A percentile compares a stretch with the other conserved stretches of the same genome.
Conservation (phyloP, 2,329 filamentous ascomycete species). For the Rhynchosporium graminicola region DNA sequence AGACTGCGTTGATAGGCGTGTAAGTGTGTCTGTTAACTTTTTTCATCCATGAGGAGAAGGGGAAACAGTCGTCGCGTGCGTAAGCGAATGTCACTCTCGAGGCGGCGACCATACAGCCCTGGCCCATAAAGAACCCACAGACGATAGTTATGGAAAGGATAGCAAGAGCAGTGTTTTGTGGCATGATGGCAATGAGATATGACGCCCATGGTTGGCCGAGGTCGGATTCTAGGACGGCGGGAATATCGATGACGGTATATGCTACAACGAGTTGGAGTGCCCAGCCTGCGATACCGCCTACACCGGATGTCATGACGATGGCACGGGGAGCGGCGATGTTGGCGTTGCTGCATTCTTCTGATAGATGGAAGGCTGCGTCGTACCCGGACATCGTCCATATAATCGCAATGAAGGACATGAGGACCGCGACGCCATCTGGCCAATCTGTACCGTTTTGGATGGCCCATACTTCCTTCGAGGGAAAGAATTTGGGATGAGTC, state of each 20-base stretch:
- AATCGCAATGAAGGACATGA: slow-evolving; percentile 72
- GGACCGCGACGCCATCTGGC: slow-evolving; percentile 64
- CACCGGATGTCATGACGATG: slow-evolving; percentile 67
- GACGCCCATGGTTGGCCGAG: slow-evolving; percentile 69
- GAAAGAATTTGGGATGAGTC: slow-evolving; percentile 58
- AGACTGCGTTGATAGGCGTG: slow-evolving; percentile 68
- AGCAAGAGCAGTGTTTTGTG: slow-evolving; percentile 57
- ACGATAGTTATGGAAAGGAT: slow-evolving; percentile 64
- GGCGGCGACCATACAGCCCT: slow-evolving; percentile 65
- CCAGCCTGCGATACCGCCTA: slow-evolving; percentile 70
- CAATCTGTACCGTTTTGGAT: slow-evolving; percentile 69
- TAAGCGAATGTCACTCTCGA: slow-evolving; percentile 71
- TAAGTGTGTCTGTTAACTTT: slow-evolving; percentile 57
- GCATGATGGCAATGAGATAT: slow-evolving; percentile 65
- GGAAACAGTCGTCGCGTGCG: slow-evolving; percentile 67
- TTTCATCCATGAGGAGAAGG: slow-evolving; percentile 59
- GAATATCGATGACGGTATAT: slow-evolving; percentile 66
- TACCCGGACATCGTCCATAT: slow-evolving; percentile 72
- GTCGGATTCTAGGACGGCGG: slow-evolving; percentile 56
- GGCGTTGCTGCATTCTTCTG: slow-evolving; percentile 75
- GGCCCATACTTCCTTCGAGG: slow-evolving; percentile 63
- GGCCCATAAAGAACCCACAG: slow-evolving; percentile 68
- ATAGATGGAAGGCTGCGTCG: slow-evolving; percentile 70
- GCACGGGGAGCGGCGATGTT: slow-evolving; percentile 69
- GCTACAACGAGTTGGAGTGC: slow-evolving; percentile 71